Evolutionary conservation across 345 rosid genomes (phyloP), one percentile per base, ranked within the genome.

Genomic region (Clarkia xantiana): DNA sequence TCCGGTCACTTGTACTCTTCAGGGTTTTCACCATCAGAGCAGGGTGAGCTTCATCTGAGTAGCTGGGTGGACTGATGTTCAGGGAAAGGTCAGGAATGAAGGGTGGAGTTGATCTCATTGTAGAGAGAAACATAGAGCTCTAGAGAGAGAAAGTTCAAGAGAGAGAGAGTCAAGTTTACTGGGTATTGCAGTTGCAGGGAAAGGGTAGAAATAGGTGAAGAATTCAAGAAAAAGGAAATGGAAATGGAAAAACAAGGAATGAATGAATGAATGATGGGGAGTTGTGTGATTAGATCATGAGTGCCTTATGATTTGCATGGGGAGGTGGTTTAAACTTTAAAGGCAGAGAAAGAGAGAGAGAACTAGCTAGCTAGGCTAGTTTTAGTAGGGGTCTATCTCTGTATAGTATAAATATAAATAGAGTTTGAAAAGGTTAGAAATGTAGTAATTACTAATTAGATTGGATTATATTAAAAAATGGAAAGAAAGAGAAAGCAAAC

Each of bases 231-330:
- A 11, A 39, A 11, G 16, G 51, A 51, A 57, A 46, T 23, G 22
- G 60, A 41, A 54, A 42, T 55, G 14, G 10, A 54, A 55, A 60
- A 40, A 40, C 19, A 25, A 56, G 40, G 48, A 45, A 19, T 6
- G 38, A 38, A 46, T 41, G 42, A 22, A 25, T 14, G 22, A 18
- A n/a, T 55, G 49, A 66, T n/a, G 54, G 55, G 23, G 58, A 52
- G 16, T 39, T 58, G 52, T 63, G 75, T 76, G 77, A 78, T 80
- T 83, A 79, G 73, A 71, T 78, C 75, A 91, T 91, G 93, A 91
- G 94, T 81, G 78, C 70, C 65, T 72, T 67, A 84, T 84, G 93
- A 91, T 91, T 81, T 72, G 91, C 72, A 62, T 74, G 84, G 64
- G 62, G 19, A 49, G 53, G 38, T 16, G 18, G 16, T 3, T 14